Evolutionary conservation across 768 basidiomycete genomes (phyloP).

Genomic region (Phlegmacium glaucopus): DNA sequence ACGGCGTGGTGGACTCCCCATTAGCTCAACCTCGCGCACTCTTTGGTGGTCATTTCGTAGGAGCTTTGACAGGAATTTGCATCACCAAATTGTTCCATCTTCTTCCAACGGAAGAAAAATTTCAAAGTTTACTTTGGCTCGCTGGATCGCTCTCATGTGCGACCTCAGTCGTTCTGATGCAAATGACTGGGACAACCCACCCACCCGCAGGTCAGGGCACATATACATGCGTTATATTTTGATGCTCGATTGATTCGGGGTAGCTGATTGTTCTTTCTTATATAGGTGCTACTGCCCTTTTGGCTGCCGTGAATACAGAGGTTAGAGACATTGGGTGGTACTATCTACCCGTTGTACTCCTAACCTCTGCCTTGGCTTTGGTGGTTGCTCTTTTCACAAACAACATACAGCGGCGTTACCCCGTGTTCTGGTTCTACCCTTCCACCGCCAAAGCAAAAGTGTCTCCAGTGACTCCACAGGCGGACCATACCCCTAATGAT

Average conservation of each 20-base stretch:
- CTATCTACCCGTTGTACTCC: conserved; percentile 48
- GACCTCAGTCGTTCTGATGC: conserved; percentile 43
- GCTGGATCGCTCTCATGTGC: conserved; percentile 44
- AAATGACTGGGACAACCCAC: conserved; percentile 48
- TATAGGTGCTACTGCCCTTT: conserved; percentile 49
- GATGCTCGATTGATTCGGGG: not conserved
- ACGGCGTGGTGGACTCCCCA: conserved; percentile 49
- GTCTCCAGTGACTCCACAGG: too few species aligned
- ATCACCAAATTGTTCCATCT: conserved; percentile 50
- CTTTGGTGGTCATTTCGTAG: conserved; percentile 49
- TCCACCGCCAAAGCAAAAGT: not conserved
- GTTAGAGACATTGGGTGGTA: conserved; percentile 48
- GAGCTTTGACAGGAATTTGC: conserved; percentile 44
- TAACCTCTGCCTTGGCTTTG: conserved; percentile 42
- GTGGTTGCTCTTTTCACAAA: conserved; percentile 43
- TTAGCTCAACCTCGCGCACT: conserved; percentile 51
- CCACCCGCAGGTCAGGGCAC: conserved; percentile 46
- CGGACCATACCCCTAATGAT: too few species aligned
- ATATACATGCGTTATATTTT: too few species aligned
- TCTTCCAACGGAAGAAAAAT: conserved; percentile 38
- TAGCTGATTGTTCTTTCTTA: not conserved
- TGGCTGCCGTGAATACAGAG: conserved; percentile 41
- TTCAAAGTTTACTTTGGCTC: conserved; percentile 46
- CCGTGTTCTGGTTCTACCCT: conserved; percentile 42
- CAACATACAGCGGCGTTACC: conserved; percentile 50